phyloP scores from a whole-genome alignment of 176 grass and related monocot species.

The Aegilops bicornis region DNA sequence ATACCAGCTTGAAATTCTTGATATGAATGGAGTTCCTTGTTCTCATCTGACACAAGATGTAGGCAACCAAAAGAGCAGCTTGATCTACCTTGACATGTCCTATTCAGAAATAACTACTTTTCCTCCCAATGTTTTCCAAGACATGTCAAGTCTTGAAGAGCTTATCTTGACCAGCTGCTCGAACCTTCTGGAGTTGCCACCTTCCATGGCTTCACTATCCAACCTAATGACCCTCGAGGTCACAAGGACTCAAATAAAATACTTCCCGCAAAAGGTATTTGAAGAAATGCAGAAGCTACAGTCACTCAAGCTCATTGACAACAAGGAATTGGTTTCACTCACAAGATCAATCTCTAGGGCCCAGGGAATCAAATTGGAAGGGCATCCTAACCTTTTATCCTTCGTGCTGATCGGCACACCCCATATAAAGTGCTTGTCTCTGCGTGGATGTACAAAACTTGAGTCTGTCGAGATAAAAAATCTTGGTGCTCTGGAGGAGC shows the following conservation, averaged over 20 bases:
- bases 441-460: background rate
- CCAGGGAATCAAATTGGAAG: background rate
- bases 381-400: background rate
- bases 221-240: background rate
- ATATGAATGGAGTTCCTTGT: constrained; percentile 2
- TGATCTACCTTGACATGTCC: no score
- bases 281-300: background rate
- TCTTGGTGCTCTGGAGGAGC: background rate
- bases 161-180: no score
- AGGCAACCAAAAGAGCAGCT: no score
- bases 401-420: background rate
- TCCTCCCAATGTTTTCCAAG: no score
- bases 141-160: no score
- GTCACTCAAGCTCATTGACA: background rate
- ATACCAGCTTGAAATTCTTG: background rate
- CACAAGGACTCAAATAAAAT: background rate
- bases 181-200: no score
- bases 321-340: background rate
- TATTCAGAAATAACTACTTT: no score
- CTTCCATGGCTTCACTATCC: no score
- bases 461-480: background rate
- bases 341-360: background rate
- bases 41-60: background rate
- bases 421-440: background rate
- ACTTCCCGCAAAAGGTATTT: background rate